Base-by-base conservation (phyloP, 2,329 filamentous ascomycete genomes). In the Monosporascus sp. region DNA sequence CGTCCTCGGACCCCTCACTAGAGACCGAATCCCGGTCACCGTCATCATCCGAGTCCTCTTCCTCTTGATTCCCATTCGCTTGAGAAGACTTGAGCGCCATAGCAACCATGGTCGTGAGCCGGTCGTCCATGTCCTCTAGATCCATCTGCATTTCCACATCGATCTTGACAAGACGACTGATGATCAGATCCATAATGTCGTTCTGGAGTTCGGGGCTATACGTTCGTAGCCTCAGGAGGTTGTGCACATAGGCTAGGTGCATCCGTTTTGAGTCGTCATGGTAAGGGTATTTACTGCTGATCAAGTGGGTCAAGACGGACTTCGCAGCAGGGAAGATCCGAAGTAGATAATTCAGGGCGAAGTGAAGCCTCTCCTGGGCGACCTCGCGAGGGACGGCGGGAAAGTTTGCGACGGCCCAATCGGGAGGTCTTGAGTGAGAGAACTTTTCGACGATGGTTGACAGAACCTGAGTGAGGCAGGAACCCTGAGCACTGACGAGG, bases 61-160 rank as follows among this genome's bases (percentile, higher is more conserved):
- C 71, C 4, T 77, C 74, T n/a, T 83, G 78, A 38, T 83, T 76
- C 55, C 77, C 71, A 9, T 70, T 68, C n/a, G 69, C 69, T 24
- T 71, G 62, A 34, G 70, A 64, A 49, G 67, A 65, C 42, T 70
- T 67, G 18, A 80, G 68, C 49, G 77, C 81, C 65, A 78, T 77
- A 49, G 89, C 78, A 18, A 93, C 82, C 50, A 85, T 83, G 24
- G 91, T 84, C 51, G 90, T 88, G 9, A 90, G 79, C 51, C 95
- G 89, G 57, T 97, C 93, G 57, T 97, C 93, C 56, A 96, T 75
- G 62, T 97, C 92, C 57, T 97, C 91, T 63, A 97, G 76, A 64
- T 97, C 92, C 48, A 92, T 82, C 70, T 97, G 93, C 70, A 97
- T 94, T 67, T 97, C 89, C 1, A 96, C 90, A 67, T 99, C 94